Conservation (phyloP, 108 stramenopile genomes). For the Schizochytrium sp. region DNA sequence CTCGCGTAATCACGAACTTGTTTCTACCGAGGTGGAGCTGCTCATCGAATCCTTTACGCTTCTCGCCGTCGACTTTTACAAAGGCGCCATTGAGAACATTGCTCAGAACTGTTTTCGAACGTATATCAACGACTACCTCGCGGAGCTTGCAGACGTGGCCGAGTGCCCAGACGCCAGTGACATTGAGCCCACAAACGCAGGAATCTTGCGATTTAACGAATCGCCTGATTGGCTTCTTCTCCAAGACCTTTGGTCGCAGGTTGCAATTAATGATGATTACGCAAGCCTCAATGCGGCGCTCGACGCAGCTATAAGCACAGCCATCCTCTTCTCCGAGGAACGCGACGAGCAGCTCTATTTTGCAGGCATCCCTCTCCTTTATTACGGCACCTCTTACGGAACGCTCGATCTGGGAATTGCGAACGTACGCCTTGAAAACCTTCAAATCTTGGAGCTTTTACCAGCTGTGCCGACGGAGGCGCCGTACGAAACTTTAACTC, state of each 20-base stretch:
- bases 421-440: background rate
- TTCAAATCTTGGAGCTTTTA: background rate
- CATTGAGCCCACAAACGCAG: background rate
- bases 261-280: background rate
- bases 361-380: background rate
- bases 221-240: background rate
- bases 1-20: background rate
- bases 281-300: background rate
- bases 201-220: background rate
- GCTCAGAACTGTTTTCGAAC: background rate
- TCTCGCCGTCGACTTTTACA: background rate
- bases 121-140: background rate
- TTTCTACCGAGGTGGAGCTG: background rate
- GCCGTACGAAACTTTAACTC: background rate
- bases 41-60: background rate
- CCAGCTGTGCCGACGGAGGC: background rate
- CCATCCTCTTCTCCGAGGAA: background rate
- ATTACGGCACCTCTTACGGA: background rate
- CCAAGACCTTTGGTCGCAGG: background rate
- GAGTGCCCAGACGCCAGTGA: background rate
- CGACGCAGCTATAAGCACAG: background rate
- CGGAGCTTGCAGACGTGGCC: background rate
- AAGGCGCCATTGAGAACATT: background rate
- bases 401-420: background rate
- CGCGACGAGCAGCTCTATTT: background rate